Base-by-base conservation (phyloP, 352 stramenopile genomes). In the Phytophthora brassicae region DNA sequence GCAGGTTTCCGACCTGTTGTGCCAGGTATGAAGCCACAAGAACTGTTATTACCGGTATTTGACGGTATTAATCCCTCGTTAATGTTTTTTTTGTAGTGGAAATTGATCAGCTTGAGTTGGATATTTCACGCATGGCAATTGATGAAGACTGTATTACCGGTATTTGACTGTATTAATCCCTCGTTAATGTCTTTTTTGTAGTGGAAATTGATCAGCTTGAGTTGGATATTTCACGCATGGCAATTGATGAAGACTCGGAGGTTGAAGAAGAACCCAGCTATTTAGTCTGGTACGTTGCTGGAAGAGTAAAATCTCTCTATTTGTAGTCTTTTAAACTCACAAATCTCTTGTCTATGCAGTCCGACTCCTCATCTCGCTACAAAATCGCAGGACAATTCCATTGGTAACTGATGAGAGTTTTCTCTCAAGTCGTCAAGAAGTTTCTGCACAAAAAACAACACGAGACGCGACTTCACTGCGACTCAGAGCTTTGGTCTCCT, bases 1-100 rank as follows among this genome's bases (percentile, higher is more conserved):
- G 73, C 73, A 51, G 80, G 75, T 1, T 93, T 93, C 49, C 81
- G 82, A 13, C 82, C 84, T 20, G 78, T 93, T 44, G 74, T 89
- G 28, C 79, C 79, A 75, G 82, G 83, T 92, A 58, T 56, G 29
- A 36, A 38, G 23, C 33, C 29, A 20, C 14, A 20, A 51, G 29
- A 5, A 43, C 16, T 7, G 5, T 14, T 24, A 44, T 24, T 44
- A 11, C 23, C n/a, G 8, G 22, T 17, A 44, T 44, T 20, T 0
- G 6, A 44, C n/a, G n/a, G n/a, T n/a, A n/a, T n/a, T n/a, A n/a
- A n/a, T n/a, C n/a, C n/a, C n/a, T n/a, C 42, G 14, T 8, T 26
- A 20, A 58, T 51, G n/a, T 20, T 59, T 49, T 54, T 20, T 22
- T 50, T 19, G 11, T 31, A 76, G 68, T 73, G 24, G 58, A 76